Evolutionary conservation across 2,329 filamentous ascomycete genomes (phyloP).

Genomic region (Aspergillus ruber): DNA sequence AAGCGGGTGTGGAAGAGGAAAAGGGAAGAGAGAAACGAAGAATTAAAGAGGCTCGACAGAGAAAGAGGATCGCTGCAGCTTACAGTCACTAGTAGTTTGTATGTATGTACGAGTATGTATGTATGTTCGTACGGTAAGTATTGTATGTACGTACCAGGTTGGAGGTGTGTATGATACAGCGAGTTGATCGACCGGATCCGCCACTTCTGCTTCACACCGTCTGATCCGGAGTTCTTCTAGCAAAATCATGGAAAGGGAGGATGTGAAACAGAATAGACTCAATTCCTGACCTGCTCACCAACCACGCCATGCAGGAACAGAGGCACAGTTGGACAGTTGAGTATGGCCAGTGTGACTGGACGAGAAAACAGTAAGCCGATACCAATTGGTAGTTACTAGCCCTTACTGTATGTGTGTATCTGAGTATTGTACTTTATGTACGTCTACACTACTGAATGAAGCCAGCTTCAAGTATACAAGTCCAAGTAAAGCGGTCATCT

Average conservation of each 20-base stretch:
- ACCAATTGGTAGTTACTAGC: neutral
- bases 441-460: neutral
- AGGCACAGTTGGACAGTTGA: neutral
- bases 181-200: neutral
- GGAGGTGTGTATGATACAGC: neutral
- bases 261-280: neutral
- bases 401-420: neutral
- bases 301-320: neutral
- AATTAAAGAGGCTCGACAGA: slow-evolving; percentile 8
- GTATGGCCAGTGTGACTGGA: neutral
- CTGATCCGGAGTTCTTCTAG: no score
- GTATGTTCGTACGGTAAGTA: neutral
- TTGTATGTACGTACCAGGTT: neutral
- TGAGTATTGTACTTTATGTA: neutral
- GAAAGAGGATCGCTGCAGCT: slow-evolving; percentile 21
- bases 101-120: neutral
- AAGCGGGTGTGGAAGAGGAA: slow-evolving; percentile 35
- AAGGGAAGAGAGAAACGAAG: slow-evolving; percentile 17
- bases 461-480: neutral
- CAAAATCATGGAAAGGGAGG: no score
- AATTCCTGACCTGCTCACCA: neutral
- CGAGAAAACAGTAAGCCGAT: neutral
- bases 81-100: slow-evolving; percentile 3
- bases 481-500: no score
- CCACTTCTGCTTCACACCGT: neutral